These are phyloP conservation scores for Wakefieldia striispora DNA, from an alignment of 768 basidiomycete species.

Conservation along the genomic window DNA sequence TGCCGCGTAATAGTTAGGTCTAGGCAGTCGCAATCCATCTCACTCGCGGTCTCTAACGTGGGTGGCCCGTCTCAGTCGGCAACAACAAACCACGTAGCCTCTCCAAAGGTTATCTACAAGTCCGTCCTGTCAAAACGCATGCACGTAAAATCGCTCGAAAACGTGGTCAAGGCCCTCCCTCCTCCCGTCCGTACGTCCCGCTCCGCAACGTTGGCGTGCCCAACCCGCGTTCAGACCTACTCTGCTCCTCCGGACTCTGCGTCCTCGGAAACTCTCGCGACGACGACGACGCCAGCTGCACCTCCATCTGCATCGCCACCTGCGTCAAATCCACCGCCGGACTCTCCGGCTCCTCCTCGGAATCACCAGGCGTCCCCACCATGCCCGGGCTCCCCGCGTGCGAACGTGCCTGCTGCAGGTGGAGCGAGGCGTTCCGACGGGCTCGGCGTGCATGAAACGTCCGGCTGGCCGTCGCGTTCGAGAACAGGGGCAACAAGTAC, in stretches of 20 bases:
- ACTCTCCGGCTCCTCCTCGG: slow-evolving; percentile 41
- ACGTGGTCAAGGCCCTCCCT: slow-evolving; percentile 11
- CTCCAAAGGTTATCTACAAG: too few relatives aligned
- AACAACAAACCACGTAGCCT: too few relatives aligned
- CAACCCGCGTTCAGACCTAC: slow-evolving; percentile 60
- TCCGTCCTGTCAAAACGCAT: too few relatives aligned
- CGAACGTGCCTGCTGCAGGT: slow-evolving; percentile 4
- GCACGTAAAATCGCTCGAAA: neutral
- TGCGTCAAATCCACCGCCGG: slow-evolving; percentile 46
- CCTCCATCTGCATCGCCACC: neutral
- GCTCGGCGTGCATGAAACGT: slow-evolving; percentile 80
- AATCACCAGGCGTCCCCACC: slow-evolving; percentile 33
- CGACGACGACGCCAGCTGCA: slow-evolving; percentile 2
- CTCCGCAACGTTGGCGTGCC: slow-evolving; percentile 61
- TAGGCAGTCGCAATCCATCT: too few relatives aligned
- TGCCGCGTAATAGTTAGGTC: too few relatives aligned
- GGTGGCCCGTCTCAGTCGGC: too few relatives aligned
- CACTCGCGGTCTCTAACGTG: too few relatives aligned
- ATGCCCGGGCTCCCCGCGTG: slow-evolving; percentile 12
- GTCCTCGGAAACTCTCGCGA: slow-evolving; percentile 21
- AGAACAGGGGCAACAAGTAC: slow-evolving; percentile 90
- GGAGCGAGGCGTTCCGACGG: slow-evolving; percentile 42
- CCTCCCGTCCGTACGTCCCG: slow-evolving; percentile 35
- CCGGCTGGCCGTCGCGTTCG: slow-evolving; percentile 85
- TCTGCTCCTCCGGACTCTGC: slow-evolving; percentile 42